Percentiles rank a stretch among this genome's conserved stretches.
phyloP scores from a whole-genome alignment of 179 eudicot genomes.

The Kewa caespitosa region DNA sequence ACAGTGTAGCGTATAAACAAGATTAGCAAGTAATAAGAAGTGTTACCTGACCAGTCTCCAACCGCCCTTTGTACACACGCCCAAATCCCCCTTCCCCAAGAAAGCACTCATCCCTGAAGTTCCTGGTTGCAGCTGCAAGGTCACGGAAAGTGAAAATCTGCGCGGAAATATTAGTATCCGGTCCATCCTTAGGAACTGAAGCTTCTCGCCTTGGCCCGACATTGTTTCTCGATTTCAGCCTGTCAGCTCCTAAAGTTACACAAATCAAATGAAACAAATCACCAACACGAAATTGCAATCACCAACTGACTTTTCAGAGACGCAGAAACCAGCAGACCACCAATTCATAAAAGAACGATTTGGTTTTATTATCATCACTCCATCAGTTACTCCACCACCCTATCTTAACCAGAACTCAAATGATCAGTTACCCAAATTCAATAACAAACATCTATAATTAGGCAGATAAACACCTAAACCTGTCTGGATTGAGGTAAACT shows the following conservation, averaged over 20 bases:
- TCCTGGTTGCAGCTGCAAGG: conserved; percentile 79
- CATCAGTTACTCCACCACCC: background rate
- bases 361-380: conserved; percentile 15
- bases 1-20: background rate
- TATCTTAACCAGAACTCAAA: background rate
- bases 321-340: background rate
- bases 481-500: background rate
- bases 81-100: conserved; percentile 98
- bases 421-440: background rate
- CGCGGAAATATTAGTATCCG: conserved; percentile 60
- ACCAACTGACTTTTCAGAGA: background rate
- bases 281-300: background rate
- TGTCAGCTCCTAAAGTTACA: conserved; percentile 65
- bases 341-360: conserved; percentile 17
- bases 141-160: conserved; percentile 86
- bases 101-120: conserved; percentile 77
- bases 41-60: conserved; percentile 71
- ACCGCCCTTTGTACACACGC: conserved; percentile 76
- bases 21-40: background rate
- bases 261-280: background rate
- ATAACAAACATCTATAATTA: background rate
- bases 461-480: conserved; percentile 3
- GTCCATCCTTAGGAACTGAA: conserved; percentile 38
- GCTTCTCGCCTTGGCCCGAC: conserved; percentile 54
- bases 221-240: conserved; percentile 57